These are phyloP conservation scores for Typha latifolia DNA, from an alignment of 176 grass and related monocot species.

Conservation along the genomic window DNA sequence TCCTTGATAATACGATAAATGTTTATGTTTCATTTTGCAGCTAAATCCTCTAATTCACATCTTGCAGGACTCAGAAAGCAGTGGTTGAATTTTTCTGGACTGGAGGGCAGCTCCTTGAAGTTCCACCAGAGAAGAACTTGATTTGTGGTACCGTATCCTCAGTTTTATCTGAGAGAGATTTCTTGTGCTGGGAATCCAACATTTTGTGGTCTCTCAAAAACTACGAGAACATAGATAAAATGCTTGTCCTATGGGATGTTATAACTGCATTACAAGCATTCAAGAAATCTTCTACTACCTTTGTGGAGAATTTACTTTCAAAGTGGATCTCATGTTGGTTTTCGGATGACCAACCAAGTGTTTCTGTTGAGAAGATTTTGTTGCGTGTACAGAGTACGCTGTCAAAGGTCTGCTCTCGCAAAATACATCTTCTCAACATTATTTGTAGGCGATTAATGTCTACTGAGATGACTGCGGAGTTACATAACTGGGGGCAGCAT, in stretches of 20 bases:
- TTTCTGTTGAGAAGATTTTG: constrained; percentile 32
- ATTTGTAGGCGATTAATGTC: constrained; percentile 64
- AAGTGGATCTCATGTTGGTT: constrained; percentile 55
- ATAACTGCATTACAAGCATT: constrained; percentile 40
- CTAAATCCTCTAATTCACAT: constrained; percentile 15
- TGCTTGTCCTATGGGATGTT: constrained; percentile 57
- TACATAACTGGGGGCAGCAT: constrained; percentile 4
- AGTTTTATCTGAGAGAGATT: constrained; percentile 26
- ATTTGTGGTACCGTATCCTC: constrained; percentile 14
- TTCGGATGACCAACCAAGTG: constrained; percentile 13
- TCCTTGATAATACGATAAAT: not conserved
- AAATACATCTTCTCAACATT: constrained; percentile 65
- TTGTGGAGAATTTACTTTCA: constrained; percentile 37
- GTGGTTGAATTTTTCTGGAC: constrained; percentile 72
- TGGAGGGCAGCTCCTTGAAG: constrained; percentile 62
- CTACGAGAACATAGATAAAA: constrained; percentile 45
- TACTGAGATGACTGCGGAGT: not conserved
- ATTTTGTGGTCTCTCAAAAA: constrained; percentile 52
- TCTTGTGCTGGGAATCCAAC: constrained; percentile 51
- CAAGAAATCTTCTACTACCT: constrained; percentile 36
- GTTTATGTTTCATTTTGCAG: not conserved
- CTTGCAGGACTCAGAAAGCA: constrained; percentile 67
- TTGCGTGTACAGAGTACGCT: constrained; percentile 26
- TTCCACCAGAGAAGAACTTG: constrained; percentile 35
- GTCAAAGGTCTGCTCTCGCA: constrained; percentile 36